These are phyloP conservation scores for Vigna mungo DNA, from an alignment of 306 rosid genomes.

Conservation along the genomic window DNA sequence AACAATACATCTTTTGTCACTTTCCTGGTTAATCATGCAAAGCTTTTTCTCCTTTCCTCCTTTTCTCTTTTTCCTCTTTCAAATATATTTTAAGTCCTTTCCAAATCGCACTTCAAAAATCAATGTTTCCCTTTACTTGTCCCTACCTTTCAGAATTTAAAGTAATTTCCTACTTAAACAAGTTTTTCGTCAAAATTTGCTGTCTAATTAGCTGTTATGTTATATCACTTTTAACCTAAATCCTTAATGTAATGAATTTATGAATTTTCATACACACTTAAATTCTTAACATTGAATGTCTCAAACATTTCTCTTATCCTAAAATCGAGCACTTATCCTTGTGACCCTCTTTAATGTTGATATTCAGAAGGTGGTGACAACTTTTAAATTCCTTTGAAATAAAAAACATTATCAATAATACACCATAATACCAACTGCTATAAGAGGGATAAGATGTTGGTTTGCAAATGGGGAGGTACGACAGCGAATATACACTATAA, in stretches of 20 bases:
- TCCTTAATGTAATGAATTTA: no score
- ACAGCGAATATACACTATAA: slow-evolving; percentile 6
- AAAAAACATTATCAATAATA: neutral
- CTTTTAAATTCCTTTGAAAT: neutral
- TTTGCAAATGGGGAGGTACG: neutral
- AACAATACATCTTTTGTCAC: slow-evolving; percentile 1
- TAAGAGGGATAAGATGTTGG: neutral
- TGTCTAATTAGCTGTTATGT: no score
- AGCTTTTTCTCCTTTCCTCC: no score
- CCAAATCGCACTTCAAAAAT: slow-evolving; percentile 11
- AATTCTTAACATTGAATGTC: no score
- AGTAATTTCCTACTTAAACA: neutral
- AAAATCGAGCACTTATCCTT: no score
- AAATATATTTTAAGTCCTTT: slow-evolving; percentile 23
- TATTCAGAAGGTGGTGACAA: neutral
- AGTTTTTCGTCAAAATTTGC: neutral
- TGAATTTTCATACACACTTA: no score
- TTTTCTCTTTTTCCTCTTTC: neutral
- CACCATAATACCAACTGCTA: neutral
- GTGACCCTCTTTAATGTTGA: neutral
- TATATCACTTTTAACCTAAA: no score
- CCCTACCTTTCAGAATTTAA: slow-evolving; percentile 28
- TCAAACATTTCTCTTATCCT: no score
- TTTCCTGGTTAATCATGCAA: slow-evolving; percentile 33
- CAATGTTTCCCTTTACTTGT: neutral